Base-by-base conservation (phyloP, 345 rosid species). In the Eutrema japonicum region DNA sequence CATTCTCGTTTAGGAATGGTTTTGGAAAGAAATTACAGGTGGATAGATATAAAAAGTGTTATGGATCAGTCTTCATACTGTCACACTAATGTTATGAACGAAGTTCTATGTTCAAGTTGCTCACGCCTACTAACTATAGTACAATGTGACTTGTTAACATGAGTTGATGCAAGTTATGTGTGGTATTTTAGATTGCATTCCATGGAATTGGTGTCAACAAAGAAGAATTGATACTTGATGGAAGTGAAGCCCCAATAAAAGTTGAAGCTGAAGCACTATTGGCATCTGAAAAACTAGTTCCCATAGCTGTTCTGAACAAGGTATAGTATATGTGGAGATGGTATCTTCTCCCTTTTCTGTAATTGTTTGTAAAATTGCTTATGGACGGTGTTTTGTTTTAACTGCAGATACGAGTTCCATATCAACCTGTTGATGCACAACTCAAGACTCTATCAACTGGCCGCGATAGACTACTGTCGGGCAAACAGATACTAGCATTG, bases 171-270 rank as follows among this genome's bases (percentile, higher is more conserved):
- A 66, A 71, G 46, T 47, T 67, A 43, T 51, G 1, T 78, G 66
- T 67, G 64, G 47, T 67, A 16, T 66, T 59, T 29, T 68, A 95
- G 99, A 84, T 95, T 61, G 77, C 33, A 61, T 95, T 95, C 81
- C 98, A 90, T 78, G 99, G 99, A 64, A 90, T 95, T 78, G 83
- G 77, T 60, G 73, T 95, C 70, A 79, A 81, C 65, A 87, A 83
- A 82, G 91, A 89, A 68, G 96, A 95, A 63, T 80, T 92, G 46
- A 55, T 92, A 64, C 98, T 95, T 45, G 94, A 95, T 80, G 99
- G 99, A 69, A 95, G 99, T 82, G 99, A 92, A 64, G 96, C 97
- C 64, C 99, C 99, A 53, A 67, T 82, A 69, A 90, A 92, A 74
- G 88, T 95, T 71, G 92, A 85, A 78, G 87, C 86, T 76, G 92